Conservation (phyloP, 139 green algal species). For the Tetratostichococcus sp. region DNA sequence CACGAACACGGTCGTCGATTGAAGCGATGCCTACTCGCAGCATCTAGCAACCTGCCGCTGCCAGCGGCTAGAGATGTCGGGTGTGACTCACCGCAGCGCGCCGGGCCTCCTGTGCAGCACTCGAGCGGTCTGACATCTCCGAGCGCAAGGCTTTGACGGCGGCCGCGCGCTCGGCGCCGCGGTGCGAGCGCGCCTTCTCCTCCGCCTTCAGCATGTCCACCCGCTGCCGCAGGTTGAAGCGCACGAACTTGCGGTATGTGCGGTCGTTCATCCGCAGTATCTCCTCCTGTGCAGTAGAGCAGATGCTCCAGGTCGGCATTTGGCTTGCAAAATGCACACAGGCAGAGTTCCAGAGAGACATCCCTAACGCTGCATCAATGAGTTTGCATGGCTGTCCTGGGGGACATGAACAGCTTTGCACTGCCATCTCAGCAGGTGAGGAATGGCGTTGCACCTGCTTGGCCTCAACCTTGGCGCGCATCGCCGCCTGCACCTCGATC, state of each 20-base stretch:
- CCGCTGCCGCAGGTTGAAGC: slow-evolving; percentile 33
- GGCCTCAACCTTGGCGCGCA: slow-evolving; percentile 31
- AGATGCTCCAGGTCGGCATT: too few relatives aligned
- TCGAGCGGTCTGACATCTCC: slow-evolving; percentile 11
- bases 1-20: too few relatives aligned
- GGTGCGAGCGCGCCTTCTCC: slow-evolving; percentile 34
- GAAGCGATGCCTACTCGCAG: too few relatives aligned
- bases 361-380: too few relatives aligned
- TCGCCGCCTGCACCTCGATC: slow-evolving; percentile 22
- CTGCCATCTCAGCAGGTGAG: too few relatives aligned
- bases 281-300: slow-evolving; percentile 37
- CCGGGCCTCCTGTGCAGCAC: slow-evolving; percentile 23
- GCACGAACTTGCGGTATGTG: slow-evolving; percentile 67
- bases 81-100: background rate
- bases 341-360: too few relatives aligned
- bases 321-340: too few relatives aligned
- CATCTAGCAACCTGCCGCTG: too few relatives aligned
- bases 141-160: slow-evolving; percentile 23
- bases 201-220: slow-evolving; percentile 40
- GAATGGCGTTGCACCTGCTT: too few relatives aligned
- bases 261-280: slow-evolving; percentile 68
- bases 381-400: too few relatives aligned
- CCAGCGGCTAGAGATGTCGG: too few relatives aligned
- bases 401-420: too few relatives aligned
- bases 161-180: slow-evolving; percentile 31